These are phyloP conservation scores for Vairimorpha apis DNA, from an alignment of 371 early-diverging fungal species.

Conservation along the genomic window DNA sequence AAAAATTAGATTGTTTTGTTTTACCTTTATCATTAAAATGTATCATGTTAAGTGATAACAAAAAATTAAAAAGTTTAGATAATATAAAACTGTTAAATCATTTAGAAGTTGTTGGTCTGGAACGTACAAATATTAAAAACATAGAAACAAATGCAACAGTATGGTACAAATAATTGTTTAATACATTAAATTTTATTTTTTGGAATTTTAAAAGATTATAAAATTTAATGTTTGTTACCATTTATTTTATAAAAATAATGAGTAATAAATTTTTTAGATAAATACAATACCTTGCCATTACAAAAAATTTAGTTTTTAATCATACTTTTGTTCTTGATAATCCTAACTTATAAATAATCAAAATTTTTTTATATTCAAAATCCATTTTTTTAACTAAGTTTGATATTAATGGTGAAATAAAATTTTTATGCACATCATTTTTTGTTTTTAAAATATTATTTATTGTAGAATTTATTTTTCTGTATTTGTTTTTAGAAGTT, in stretches of 20 bases:
- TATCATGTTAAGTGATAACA: constrained; percentile 49
- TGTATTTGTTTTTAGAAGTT: no score
- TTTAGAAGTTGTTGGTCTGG: constrained; percentile 37
- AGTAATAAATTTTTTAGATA: no score
- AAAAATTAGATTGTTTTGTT: constrained; percentile 44
- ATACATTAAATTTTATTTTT: not conserved
- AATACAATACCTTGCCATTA: no score
- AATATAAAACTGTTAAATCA: constrained; percentile 29
- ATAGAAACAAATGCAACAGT: not conserved
- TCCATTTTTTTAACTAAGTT: constrained; percentile 13
- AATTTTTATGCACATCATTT: not conserved
- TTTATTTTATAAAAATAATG: not conserved
- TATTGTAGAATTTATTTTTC: no score
- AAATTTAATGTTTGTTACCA: not conserved
- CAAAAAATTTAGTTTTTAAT: not conserved
- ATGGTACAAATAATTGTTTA: not conserved
- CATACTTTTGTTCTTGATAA: not conserved
- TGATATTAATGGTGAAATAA: constrained; percentile 1
- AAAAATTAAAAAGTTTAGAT: constrained; percentile 26
- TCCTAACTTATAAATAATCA: constrained; percentile 14
- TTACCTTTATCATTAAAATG: constrained; percentile 42
- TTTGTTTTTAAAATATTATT: not conserved
- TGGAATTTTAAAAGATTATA: not conserved
- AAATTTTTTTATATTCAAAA: constrained; percentile 21
- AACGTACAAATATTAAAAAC: constrained; percentile 21